Percentiles rank a stretch among this genome's conserved stretches.
These are phyloP conservation scores for Leishmania amazonensis DNA, from an alignment of 208 protist species.

Conservation along the genomic window DNA sequence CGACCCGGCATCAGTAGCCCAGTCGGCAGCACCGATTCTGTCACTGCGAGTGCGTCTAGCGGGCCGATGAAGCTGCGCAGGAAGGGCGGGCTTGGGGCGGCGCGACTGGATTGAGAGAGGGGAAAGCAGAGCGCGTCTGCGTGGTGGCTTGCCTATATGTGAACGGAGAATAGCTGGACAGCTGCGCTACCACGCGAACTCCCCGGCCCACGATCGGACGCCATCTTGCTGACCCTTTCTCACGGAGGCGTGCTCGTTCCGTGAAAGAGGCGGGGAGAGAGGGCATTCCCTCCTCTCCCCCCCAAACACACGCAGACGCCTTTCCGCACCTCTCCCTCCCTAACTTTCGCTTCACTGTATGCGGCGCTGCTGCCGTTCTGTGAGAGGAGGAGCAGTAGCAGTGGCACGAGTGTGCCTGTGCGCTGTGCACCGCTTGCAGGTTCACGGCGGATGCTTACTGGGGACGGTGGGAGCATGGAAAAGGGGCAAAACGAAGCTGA, in stretches of 20 bases:
- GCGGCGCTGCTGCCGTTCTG: neutral
- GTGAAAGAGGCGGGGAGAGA: neutral
- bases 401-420: neutral
- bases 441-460: neutral
- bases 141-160: neutral
- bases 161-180: neutral
- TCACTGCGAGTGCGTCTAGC: neutral
- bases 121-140: neutral
- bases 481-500: neutral
- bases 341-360: neutral
- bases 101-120: conserved; percentile 31
- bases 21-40: neutral
- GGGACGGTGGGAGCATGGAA: neutral
- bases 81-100: conserved; percentile 63
- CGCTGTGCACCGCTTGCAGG: neutral
- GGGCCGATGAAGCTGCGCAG: conserved; percentile 58
- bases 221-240: neutral
- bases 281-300: neutral
- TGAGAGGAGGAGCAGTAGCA: neutral
- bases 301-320: too few relatives aligned
- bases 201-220: neutral
- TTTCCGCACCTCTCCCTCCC: neutral
- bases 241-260: neutral
- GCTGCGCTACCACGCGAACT: neutral
- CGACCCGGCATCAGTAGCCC: neutral